Evolutionary conservation across 2,329 filamentous ascomycete species (phyloP), one percentile per base, ranked within the genome.

Genomic region (Botrytis sinoallii): DNA sequence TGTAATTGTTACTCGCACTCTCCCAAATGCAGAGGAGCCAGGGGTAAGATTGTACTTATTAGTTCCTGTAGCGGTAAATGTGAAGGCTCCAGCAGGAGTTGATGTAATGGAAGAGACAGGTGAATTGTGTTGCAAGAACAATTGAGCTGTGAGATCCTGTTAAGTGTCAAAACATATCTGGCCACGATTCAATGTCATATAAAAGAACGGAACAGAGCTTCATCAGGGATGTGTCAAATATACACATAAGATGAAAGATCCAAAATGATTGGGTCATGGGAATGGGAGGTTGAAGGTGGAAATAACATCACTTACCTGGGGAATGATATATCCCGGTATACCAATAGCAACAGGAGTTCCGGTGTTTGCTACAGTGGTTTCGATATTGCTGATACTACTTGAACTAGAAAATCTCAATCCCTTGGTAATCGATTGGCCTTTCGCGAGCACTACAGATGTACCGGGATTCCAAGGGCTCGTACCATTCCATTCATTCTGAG

Each of bases 281-380:
- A 61, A 7, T 40, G 12, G 22, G 20, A 16, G 25, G 20, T 7
- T 14, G 32, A 59, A 61, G 2, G 9, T 52, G 48, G 22, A n/a
- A n/a, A 38, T 12, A 0, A 14, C 18, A 22, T 40, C 3, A 14
- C 25, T n/a, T 63, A 63, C 60, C 60, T 80, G 78, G 0, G 87
- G 85, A 2, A 90, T 78, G 40, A 88, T 84, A 74, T 86, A 90
- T 8, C 88, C 88, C 0, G 88, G 88, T 3, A 88, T 81, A 0
- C 87, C 86, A 4, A 88, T 79, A 0, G 86, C 86, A 14, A 88
- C 81, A 0, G 87, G 88, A 0, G 82, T 84, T 1, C 82, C 84
- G 0, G 83, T 84, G 9, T 78, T 80, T 0, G 80, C 77, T 1
- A 89, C 82, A 0, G 85, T 80, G 3, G 83, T 80, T 68, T 89